Evolutionary conservation across 1,139 yeast species (phyloP).

Genomic region (Kodamaea alishanica): DNA sequence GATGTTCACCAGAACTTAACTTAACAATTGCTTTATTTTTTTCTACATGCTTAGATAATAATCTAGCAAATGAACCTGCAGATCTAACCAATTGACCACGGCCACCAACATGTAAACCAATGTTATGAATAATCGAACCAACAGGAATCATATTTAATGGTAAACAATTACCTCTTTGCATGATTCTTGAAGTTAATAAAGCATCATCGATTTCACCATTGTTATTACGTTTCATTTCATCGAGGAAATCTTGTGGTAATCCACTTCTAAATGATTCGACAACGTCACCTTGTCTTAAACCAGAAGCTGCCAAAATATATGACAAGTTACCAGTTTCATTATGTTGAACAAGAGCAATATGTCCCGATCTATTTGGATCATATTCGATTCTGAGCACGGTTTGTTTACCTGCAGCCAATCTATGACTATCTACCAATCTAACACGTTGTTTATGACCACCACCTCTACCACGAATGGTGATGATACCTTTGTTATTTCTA

Average conservation of each 20-base stretch:
- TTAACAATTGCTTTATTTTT: constrained; percentile 71
- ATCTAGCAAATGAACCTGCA: constrained; percentile 93
- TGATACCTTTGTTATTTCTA: constrained; percentile 83
- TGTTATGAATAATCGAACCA: constrained; percentile 85
- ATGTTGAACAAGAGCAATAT: constrained; percentile 80
- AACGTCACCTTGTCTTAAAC: constrained; percentile 85
- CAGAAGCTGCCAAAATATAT: constrained; percentile 88
- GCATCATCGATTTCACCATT: constrained; percentile 93
- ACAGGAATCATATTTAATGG: constrained; percentile 90
- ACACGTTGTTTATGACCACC: constrained; percentile 94
- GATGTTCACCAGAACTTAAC: constrained; percentile 88
- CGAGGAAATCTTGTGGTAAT: constrained; percentile 70
- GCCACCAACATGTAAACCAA: constrained; percentile 74
- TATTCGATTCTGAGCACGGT: constrained; percentile 86
- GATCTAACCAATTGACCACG: constrained; percentile 88
- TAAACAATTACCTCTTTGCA: constrained; percentile 91
- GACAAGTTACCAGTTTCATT: constrained; percentile 58
- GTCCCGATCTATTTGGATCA: constrained; percentile 94
- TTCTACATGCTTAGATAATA: constrained; percentile 75
- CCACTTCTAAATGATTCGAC: constrained; percentile 89
- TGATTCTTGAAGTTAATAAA: constrained; percentile 77
- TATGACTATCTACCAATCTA: constrained; percentile 73
- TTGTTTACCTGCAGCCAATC: constrained; percentile 68
- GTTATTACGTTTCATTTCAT: constrained; percentile 57
- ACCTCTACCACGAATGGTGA: constrained; percentile 92